Evolutionary conservation across 352 stramenopile genomes (phyloP), one percentile per base, ranked within the genome.

Genomic region (Blastocystis sp.): DNA sequence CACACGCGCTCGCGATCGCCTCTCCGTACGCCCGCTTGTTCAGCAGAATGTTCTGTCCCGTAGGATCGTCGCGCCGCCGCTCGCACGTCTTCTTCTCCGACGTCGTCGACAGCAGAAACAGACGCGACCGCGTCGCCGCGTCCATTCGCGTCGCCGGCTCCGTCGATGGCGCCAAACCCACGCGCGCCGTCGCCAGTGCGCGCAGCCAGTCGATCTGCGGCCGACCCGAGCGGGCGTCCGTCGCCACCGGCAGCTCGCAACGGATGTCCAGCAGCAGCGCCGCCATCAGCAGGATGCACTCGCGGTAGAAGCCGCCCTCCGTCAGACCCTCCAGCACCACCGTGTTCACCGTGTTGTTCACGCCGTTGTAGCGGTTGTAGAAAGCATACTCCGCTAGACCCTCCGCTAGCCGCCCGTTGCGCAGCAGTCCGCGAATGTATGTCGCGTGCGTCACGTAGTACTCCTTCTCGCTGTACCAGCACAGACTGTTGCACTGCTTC

Each of bases 311-410:
- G 16, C 69, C 69, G 24, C 40, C 69, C 18, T 81, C 51, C 7
- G 38, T 24, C 18, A 81, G 40, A 63, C 69, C 69, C 53, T 81
- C 44, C 46, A 81, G 14, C 18, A 81, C 69, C 4, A 65, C 24
- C 0, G 69, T 65, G 51, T 81, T 81, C 16, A 81, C 27, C 51
- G 8, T 81, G 24, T 64, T 81, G 34, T 81, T 81, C 24, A 81
- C 46, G 4, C 14, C 6, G 36, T 81, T 40, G 36, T 81, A 81
- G 9, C 46, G 69, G 42, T 81, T 81, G 29, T 81, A 81, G 1
- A 48, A 21, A 4, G 29, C 16, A 44, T 81, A 81, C 51, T 81
- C 69, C n/a, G 6, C 32, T 14, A 81, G 8, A 21, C 40, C 69
- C 16, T 64, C 69, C 2, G 14, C 2, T 11, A 81, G 34, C 9